Conservation (phyloP, 2,329 filamentous ascomycete genomes). For the Bertia moriformis region DNA sequence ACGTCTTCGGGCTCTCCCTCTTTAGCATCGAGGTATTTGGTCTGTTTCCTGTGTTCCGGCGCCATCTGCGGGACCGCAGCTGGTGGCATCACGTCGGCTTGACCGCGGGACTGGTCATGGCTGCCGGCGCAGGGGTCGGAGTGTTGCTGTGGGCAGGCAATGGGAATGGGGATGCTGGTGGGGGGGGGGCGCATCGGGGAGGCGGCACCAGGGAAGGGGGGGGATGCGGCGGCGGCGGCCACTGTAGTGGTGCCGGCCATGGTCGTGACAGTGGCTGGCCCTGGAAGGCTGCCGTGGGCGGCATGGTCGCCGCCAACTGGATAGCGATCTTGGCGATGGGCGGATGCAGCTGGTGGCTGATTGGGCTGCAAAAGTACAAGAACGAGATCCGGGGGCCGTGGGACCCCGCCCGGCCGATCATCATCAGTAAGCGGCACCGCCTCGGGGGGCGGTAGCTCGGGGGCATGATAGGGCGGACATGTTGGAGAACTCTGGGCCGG, state of each 20-base stretch:
- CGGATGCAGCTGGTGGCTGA: conserved; percentile 94
- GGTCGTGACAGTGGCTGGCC: conserved; percentile 21
- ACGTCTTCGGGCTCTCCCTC: conserved; percentile 86
- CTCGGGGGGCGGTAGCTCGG: conserved; percentile 28
- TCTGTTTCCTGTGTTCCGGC: conserved; percentile 90
- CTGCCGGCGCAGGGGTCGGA: conserved; percentile 66
- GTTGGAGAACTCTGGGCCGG: background rate
- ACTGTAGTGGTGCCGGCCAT: too few relatives aligned
- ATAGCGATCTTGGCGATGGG: conserved; percentile 71
- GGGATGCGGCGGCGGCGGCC: conserved; percentile 37
- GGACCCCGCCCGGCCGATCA: conserved; percentile 85
- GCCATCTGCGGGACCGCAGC: conserved; percentile 68
- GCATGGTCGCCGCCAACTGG: conserved; percentile 62
- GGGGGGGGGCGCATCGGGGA: conserved; percentile 9
- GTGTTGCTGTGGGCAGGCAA: too few relatives aligned
- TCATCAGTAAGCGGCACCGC: conserved; percentile 53
- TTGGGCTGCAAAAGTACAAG: conserved; percentile 94
- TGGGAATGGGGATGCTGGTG: conserved; percentile 24
- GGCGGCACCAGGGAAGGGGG: conserved; percentile 23
- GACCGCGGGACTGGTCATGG: conserved; percentile 62
- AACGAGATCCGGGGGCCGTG: conserved; percentile 96
- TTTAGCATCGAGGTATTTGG: conserved; percentile 97
- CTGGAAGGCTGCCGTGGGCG: conserved; percentile 47
- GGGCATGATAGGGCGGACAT: background rate
- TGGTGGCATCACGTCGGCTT: conserved; percentile 69